phyloP scores from a whole-genome alignment of 2,329 filamentous ascomycete genomes.

The Geosmithia morbida region DNA sequence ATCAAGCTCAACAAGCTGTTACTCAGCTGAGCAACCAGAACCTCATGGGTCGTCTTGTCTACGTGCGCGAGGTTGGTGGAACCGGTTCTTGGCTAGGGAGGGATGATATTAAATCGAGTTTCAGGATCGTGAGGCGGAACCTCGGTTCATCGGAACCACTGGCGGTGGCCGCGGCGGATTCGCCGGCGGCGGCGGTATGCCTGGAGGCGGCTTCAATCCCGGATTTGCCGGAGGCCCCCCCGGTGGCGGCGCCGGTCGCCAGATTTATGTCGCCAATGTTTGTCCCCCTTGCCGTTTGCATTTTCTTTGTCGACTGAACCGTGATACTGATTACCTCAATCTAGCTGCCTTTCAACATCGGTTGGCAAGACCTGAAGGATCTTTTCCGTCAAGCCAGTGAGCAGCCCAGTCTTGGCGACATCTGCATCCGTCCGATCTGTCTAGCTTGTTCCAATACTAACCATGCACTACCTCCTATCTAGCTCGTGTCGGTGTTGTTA shows the following conservation, averaged over 20 bases:
- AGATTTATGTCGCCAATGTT: constrained; percentile 98
- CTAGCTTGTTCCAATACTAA: background rate
- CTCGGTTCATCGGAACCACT: constrained; percentile 75
- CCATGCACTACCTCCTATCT: background rate
- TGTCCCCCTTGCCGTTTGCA: constrained; percentile 31
- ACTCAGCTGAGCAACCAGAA: constrained; percentile 98
- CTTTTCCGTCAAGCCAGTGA: constrained; percentile 95
- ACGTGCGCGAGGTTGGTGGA: constrained; percentile 74
- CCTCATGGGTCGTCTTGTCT: constrained; percentile 95
- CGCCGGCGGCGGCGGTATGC: constrained; percentile 29
- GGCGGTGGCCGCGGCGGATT: constrained; percentile 42
- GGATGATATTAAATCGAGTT: background rate
- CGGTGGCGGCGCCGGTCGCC: constrained; percentile 54
- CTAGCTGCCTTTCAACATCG: constrained; percentile 91
- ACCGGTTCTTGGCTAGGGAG: background rate
- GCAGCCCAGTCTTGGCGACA: constrained; percentile 17
- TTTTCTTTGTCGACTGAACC: constrained; percentile 5
- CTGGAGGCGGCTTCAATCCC: constrained; percentile 40
- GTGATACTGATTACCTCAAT: constrained; percentile 6
- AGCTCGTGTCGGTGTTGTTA: constrained; percentile 58
- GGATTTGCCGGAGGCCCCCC: constrained; percentile 36
- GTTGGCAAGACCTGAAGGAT: constrained; percentile 98
- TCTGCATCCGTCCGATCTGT: background rate
- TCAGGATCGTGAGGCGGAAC: constrained; percentile 94
- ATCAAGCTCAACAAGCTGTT: constrained; percentile 96